phyloP scores from a whole-genome alignment of 2,329 filamentous ascomycete genomes.

The Nigrospora sphaerica region DNA sequence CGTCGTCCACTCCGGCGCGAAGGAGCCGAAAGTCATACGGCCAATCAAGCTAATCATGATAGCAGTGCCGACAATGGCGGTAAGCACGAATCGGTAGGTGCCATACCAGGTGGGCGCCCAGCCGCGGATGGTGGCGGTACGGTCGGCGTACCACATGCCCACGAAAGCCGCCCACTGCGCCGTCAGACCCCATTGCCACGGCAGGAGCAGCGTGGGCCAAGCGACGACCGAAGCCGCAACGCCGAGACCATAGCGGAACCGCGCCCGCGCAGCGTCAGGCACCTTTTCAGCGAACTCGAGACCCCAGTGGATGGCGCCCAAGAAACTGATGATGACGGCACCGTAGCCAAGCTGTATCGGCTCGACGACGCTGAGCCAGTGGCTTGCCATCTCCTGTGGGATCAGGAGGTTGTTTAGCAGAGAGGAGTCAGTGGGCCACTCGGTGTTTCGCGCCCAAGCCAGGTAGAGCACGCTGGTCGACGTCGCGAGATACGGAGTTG shows the following conservation, averaged over 20 bases:
- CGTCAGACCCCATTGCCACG: constrained; percentile 77
- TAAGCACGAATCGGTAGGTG: constrained; percentile 86
- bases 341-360: constrained; percentile 88
- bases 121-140: constrained; percentile 62
- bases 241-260: constrained; percentile 76
- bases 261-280: constrained; percentile 55
- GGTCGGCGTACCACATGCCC: constrained; percentile 78
- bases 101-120: constrained; percentile 83
- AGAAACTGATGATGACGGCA: constrained; percentile 86
- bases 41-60: constrained; percentile 78
- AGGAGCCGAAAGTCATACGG: constrained; percentile 62
- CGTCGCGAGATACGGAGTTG: constrained; percentile 79
- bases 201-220: constrained; percentile 84
- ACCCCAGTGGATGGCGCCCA: constrained; percentile 90
- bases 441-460: constrained; percentile 73
- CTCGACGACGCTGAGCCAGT: constrained; percentile 69
- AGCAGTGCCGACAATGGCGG: constrained; percentile 76
- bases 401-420: constrained; percentile 61
- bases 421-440: constrained; percentile 49
- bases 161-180: constrained; percentile 81
- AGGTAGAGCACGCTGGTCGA: constrained; percentile 77
- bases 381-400: constrained; percentile 62
- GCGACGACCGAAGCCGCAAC: constrained; percentile 72
- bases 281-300: constrained; percentile 72
- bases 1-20: constrained; percentile 25